Evolutionary conservation across 306 rosid genomes (phyloP), one percentile per base, ranked within the genome.

Genomic region (Fragaria vesca): DNA sequence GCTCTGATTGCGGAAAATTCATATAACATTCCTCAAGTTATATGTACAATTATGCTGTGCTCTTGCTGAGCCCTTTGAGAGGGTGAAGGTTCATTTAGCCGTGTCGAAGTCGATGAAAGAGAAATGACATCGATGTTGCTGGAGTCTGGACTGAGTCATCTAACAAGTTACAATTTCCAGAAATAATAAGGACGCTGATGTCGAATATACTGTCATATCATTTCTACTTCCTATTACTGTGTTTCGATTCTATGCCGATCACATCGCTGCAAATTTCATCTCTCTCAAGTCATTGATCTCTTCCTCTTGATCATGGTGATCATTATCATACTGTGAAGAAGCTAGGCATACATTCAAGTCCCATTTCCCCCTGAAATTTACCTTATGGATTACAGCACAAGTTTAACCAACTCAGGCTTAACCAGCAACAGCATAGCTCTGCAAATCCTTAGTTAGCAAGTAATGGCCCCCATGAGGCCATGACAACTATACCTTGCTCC

Each of bases 401-500:
- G 21, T 57, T 4, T 36, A 66, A 36, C 47, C 71, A 38, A 17
- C 47, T 74, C 21, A 50, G 69, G 70, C 58, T 8, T 57, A 24
- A 28, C 40, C 40, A 42, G 7, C 69, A 42, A 21, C 40, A 57
- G 7, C 69, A 42, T 28, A 28, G 47, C 54, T 28, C 4, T 58
- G 7, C 17, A 28, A 26, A 58, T 58, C 48, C 82, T 65, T 51
- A 12, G n/a, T 26, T 6, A 40, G 73, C 74, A 52, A 52, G 61
- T 4, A 17, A 52, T 65, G 45, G 54, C 10, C 68, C 65, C 13
- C 66, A 34, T 26, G 72, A 76, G 26, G 26, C 26, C 66, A 36
- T 17, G 73, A 77, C 71, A 67, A 54, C 12, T 7, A 51, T n/a
- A 21, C 16, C 13, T 68, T 38, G 9, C 12, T 76, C 12, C 79